A percentile compares a stretch with the other conserved stretches of the same genome.
phyloP scores from a whole-genome alignment of 768 basidiomycete genomes.

The Wakefieldia striispora region DNA sequence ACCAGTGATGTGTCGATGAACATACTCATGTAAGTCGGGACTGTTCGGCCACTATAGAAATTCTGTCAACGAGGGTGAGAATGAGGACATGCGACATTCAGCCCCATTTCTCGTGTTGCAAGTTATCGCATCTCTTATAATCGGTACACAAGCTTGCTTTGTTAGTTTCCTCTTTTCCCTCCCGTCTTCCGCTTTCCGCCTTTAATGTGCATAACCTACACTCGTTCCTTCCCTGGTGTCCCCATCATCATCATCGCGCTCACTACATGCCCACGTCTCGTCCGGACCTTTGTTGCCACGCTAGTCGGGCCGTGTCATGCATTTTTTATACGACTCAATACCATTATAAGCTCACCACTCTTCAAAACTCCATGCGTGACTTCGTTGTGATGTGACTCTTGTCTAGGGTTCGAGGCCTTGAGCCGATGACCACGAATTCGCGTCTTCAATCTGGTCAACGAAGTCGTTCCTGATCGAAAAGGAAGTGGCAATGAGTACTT shows the following conservation, averaged over 20 bases:
- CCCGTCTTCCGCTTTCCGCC: too few species aligned
- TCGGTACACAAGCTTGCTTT: conserved; percentile 2
- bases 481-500: too few species aligned
- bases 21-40: conserved; percentile 11
- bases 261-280: background rate
- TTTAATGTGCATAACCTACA: background rate
- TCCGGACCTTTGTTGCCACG: background rate
- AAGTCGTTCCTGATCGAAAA: too few species aligned
- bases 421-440: too few species aligned
- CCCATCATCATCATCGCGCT: too few species aligned
- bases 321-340: conserved; percentile 10
- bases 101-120: background rate
- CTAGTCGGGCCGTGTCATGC: conserved; percentile 4
- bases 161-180: background rate
- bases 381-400: too few species aligned
- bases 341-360: conserved; percentile 19
- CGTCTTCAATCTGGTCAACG: too few species aligned
- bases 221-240: too few species aligned
- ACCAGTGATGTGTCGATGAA: conserved; percentile 2
- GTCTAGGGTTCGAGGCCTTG: too few species aligned
- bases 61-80: conserved; percentile 4
- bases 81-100: conserved; percentile 1
- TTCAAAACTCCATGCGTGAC: background rate
- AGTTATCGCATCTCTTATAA: conserved; percentile 13
- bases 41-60: conserved; percentile 17